These are phyloP conservation scores for Colletotrichum trifolii DNA, from an alignment of 2,329 filamentous ascomycete genomes.

Conservation along the genomic window DNA sequence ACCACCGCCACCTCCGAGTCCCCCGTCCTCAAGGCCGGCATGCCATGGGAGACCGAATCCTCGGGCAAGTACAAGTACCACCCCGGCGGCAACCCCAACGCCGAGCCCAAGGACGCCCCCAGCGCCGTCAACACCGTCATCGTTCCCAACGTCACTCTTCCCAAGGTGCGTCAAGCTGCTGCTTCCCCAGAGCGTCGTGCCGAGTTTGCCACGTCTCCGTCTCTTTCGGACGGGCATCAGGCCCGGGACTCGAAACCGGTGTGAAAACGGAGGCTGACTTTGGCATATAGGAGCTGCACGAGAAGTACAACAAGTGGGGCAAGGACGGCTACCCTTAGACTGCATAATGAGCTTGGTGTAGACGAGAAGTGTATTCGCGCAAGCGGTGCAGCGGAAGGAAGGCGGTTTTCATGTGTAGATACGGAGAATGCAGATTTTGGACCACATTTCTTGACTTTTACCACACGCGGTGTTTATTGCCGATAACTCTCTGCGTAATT, in stretches of 20 bases:
- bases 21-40: slow-evolving; percentile 79
- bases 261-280: slow-evolving; percentile 23
- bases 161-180: slow-evolving; percentile 71
- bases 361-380: slow-evolving; percentile 17
- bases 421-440: slow-evolving; percentile 31
- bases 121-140: slow-evolving; percentile 96
- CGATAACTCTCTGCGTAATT: too few species aligned
- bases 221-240: neutral
- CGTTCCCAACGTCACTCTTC: slow-evolving; percentile 91
- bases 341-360: slow-evolving; percentile 24
- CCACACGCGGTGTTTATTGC: neutral
- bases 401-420: slow-evolving; percentile 37
- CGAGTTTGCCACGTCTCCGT: neutral
- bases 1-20: slow-evolving; percentile 87
- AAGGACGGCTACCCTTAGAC: slow-evolving; percentile 85
- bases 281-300: slow-evolving; percentile 80
- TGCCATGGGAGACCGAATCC: slow-evolving; percentile 83
- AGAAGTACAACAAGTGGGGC: slow-evolving; percentile 99
- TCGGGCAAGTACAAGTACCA: slow-evolving; percentile 81
- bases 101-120: slow-evolving; percentile 86
- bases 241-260: neutral
- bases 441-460: slow-evolving; percentile 11
- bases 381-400: slow-evolving; percentile 20
- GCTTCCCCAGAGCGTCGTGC: too few species aligned
- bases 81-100: slow-evolving; percentile 83